Conservation (phyloP, 2,329 filamentous ascomycete species). For the Sporothrix dimorphospora region DNA sequence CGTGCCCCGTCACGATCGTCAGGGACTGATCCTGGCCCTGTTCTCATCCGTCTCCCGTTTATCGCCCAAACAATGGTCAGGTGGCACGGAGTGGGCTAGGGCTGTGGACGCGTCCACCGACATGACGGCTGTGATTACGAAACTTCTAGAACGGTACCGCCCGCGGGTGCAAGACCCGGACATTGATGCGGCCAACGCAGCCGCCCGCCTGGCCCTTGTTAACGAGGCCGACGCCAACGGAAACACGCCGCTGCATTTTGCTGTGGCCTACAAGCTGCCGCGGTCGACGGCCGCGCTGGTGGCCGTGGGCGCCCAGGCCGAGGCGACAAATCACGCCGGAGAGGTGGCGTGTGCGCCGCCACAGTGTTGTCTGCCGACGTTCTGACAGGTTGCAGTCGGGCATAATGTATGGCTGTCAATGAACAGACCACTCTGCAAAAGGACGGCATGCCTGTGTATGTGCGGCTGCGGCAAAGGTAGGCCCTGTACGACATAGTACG, state of each 20-base stretch:
- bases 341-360: conserved; percentile 15
- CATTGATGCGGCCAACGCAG: conserved; percentile 20
- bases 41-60: conserved; percentile 18
- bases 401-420: too few species aligned
- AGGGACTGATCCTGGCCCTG: conserved; percentile 15
- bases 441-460: too few species aligned
- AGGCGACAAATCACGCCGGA: conserved; percentile 18
- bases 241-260: conserved; percentile 22
- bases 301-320: conserved; percentile 16
- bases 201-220: conserved; percentile 12
- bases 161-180: neutral
- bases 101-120: conserved; percentile 7
- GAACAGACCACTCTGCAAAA: too few species aligned
- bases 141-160: conserved; percentile 5
- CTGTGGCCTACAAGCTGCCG: conserved; percentile 14
- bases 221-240: conserved; percentile 21
- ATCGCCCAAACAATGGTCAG: neutral
- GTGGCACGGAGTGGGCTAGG: neutral
- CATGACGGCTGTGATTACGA: neutral
- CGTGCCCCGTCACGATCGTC: conserved; percentile 8
- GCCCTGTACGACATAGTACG: too few species aligned
- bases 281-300: conserved; percentile 16
- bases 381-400: neutral
- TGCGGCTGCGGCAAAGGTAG: too few species aligned
- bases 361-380: neutral